Evolutionary conservation across 2,329 filamentous ascomycete species (phyloP).

Genomic region (Aureobasidium leucospermi): DNA sequence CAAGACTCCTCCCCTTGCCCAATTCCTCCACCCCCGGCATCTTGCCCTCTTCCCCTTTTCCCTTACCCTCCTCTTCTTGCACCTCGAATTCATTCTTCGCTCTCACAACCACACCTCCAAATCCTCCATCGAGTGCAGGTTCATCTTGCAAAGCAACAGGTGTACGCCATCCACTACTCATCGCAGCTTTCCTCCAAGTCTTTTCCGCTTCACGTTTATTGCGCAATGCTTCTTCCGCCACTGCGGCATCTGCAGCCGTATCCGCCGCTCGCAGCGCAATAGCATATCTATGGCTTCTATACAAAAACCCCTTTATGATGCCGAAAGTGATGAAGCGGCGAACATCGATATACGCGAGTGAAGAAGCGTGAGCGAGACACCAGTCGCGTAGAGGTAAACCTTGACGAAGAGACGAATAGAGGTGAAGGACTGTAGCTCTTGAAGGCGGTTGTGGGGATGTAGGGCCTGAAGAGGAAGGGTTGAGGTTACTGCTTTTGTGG

Average conservation of each 20-base stretch:
- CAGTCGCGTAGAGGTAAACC: conserved; percentile 82
- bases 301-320: conserved; percentile 88
- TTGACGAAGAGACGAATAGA: conserved; percentile 79
- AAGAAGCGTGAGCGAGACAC: conserved; percentile 66
- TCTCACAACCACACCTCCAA: conserved; percentile 17
- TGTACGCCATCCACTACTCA: conserved; percentile 24
- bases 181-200: conserved; percentile 28
- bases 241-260: conserved; percentile 15
- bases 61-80: conserved; percentile 26
- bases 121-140: conserved; percentile 20
- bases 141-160: conserved; percentile 8
- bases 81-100: conserved; percentile 20
- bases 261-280: conserved; percentile 16
- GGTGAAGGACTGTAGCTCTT: conserved; percentile 54
- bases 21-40: background rate
- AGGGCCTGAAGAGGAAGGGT: background rate
- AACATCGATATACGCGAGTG: conserved; percentile 73
- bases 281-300: conserved; percentile 87
- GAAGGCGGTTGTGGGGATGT: conserved; percentile 9
- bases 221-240: conserved; percentile 16
- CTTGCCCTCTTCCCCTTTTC: conserved; percentile 8
- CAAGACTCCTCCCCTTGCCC: conserved; percentile 19
- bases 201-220: conserved; percentile 16
- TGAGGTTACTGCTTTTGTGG: background rate
- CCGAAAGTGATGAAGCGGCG: conserved; percentile 91